These are phyloP conservation scores for Cyclotella cryptica DNA, from an alignment of 108 stramenopile genomes.

Conservation along the genomic window DNA sequence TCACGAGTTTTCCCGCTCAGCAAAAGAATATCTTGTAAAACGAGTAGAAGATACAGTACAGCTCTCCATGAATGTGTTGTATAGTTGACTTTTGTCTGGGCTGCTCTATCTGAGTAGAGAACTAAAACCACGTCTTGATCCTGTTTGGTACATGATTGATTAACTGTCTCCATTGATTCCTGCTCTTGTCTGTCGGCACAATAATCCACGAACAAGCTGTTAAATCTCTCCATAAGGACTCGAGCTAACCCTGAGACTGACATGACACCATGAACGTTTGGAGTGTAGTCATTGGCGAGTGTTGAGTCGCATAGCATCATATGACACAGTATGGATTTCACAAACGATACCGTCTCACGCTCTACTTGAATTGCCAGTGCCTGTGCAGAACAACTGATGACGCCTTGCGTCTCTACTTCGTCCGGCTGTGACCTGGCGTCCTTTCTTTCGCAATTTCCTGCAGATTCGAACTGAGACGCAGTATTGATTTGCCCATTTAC, in stretches of 20 bases:
- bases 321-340: slow-evolving; percentile 42
- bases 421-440: background rate
- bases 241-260: slow-evolving; percentile 29
- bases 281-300: background rate
- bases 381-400: background rate
- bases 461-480: no score
- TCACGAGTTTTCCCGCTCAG: slow-evolving; percentile 45
- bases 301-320: slow-evolving; percentile 16
- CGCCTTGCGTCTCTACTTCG: background rate
- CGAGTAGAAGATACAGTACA: slow-evolving; percentile 30
- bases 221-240: slow-evolving; percentile 31
- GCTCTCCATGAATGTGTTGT: slow-evolving; percentile 29
- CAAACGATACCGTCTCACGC: slow-evolving; percentile 29
- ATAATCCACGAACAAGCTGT: slow-evolving; percentile 21
- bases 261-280: background rate
- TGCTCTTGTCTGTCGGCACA: background rate
- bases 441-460: slow-evolving; percentile 10
- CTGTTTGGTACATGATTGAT: background rate
- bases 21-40: slow-evolving; percentile 32
- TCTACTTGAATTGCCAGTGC: slow-evolving; percentile 15
- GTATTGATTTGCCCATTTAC: background rate
- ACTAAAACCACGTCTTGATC: background rate
- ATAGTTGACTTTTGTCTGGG: background rate
- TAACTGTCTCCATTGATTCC: background rate
- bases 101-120: background rate